A percentile compares a stretch with the other conserved stretches of the same genome.
Conservation (phyloP, 345 rosid species). For the Stellera chamaejasme region DNA sequence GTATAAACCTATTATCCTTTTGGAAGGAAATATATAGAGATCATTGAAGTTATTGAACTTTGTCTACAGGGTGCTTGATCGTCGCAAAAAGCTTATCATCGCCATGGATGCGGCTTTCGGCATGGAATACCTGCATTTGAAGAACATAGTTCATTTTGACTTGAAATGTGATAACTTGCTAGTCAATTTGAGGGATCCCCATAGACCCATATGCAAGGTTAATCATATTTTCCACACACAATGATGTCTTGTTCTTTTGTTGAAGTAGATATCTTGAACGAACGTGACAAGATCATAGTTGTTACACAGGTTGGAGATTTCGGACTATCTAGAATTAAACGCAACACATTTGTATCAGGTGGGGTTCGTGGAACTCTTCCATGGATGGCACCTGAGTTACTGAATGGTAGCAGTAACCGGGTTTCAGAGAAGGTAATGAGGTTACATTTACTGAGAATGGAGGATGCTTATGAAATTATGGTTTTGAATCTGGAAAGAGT, state of each 20-base stretch:
- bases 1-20: background rate
- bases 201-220: conserved; percentile 91
- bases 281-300: background rate
- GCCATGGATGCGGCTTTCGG: conserved; percentile 92
- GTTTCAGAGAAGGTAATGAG: conserved; percentile 75
- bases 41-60: conserved; percentile 12
- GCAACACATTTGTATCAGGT: conserved; percentile 81
- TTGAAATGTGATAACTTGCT: conserved; percentile 93
- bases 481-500: background rate
- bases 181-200: conserved; percentile 84
- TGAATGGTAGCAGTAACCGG: conserved; percentile 66
- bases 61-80: conserved; percentile 60
- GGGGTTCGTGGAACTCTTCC: conserved; percentile 97
- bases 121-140: conserved; percentile 89
- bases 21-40: conserved; percentile 4
- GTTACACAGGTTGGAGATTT: conserved; percentile 79
- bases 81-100: conserved; percentile 63
- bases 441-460: no score
- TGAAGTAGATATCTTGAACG: background rate
- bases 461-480: background rate
- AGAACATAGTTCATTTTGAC: conserved; percentile 86
- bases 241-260: background rate
- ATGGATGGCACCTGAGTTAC: conserved; percentile 95
- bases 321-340: conserved; percentile 86
- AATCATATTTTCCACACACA: background rate